Conservation (phyloP, 1,139 yeast species). For the Insectozyma bohioensis region DNA sequence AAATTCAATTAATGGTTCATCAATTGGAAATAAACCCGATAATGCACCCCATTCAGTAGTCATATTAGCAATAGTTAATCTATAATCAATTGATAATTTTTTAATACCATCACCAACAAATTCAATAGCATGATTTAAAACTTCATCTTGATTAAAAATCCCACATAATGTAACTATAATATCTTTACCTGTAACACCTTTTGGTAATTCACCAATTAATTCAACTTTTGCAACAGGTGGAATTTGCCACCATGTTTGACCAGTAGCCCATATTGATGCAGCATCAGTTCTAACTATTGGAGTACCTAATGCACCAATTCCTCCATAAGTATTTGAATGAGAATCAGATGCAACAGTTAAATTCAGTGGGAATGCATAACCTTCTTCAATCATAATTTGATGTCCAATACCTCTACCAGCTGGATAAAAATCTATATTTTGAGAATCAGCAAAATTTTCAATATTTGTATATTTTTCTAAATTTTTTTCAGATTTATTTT, state of each 20-base stretch:
- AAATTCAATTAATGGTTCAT: slow-evolving; percentile 71
- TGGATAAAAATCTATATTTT: slow-evolving; percentile 96
- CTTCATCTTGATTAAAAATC: slow-evolving; percentile 91
- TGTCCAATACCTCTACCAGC: slow-evolving; percentile 99
- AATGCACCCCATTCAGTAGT: slow-evolving; percentile 99
- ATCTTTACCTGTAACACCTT: slow-evolving; percentile 94
- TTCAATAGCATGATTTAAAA: slow-evolving; percentile 95
- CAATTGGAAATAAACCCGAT: slow-evolving; percentile 95
- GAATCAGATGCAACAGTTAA: slow-evolving; percentile 96
- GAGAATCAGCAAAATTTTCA: slow-evolving; percentile 82
- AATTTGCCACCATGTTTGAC: slow-evolving; percentile 99
- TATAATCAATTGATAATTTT: slow-evolving; percentile 78
- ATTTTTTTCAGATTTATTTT: slow-evolving; percentile 85
- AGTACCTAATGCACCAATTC: slow-evolving; percentile 92
- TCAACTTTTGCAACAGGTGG: slow-evolving; percentile 98
- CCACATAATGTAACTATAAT: slow-evolving; percentile 97
- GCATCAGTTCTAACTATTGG: slow-evolving; percentile 99
- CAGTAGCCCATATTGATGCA: slow-evolving; percentile 99
- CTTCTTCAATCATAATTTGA: slow-evolving; percentile 98
- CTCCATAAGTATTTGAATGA: slow-evolving; percentile 97
- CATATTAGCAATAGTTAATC: slow-evolving; percentile 97
- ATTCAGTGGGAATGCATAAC: slow-evolving; percentile 94
- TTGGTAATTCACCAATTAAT: slow-evolving; percentile 74
- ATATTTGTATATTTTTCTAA: slow-evolving; percentile 84
- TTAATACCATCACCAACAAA: slow-evolving; percentile 85